A percentile compares a stretch with the other conserved stretches of the same genome.
phyloP scores from a whole-genome alignment of 2,329 filamentous ascomycete species.

The Alternaria angustiovoidea region DNA sequence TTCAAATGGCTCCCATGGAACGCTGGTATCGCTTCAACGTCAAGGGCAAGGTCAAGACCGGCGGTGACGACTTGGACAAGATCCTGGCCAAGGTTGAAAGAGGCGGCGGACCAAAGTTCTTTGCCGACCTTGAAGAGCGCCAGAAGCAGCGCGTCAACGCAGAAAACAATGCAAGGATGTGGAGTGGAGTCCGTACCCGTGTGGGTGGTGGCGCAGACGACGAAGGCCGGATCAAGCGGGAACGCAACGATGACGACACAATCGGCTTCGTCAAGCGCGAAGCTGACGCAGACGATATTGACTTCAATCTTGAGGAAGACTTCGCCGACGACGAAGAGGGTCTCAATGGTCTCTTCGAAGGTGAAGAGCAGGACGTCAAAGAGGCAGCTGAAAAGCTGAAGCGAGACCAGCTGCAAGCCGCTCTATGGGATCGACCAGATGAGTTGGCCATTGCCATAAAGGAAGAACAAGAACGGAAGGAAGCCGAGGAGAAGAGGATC shows the following conservation, averaged over 20 bases:
- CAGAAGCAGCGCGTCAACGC: slow-evolving; percentile 62
- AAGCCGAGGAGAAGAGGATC: slow-evolving; percentile 73
- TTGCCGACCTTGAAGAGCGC: slow-evolving; percentile 53
- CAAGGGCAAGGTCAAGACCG: slow-evolving; percentile 76
- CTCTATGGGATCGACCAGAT: slow-evolving; percentile 74
- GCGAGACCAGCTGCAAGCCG: slow-evolving; percentile 83
- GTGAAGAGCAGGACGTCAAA: slow-evolving; percentile 64
- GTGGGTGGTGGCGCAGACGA: slow-evolving; percentile 48
- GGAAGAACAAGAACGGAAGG: slow-evolving; percentile 71
- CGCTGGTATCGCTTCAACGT: slow-evolving; percentile 92
- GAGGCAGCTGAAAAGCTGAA: slow-evolving; percentile 72
- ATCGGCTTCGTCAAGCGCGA: slow-evolving; percentile 56
- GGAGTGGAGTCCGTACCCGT: slow-evolving; percentile 38
- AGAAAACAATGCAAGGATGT: slow-evolving; percentile 23
- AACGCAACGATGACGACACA: slow-evolving; percentile 53
- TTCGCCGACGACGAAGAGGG: slow-evolving; percentile 87
- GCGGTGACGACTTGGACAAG: slow-evolving; percentile 88
- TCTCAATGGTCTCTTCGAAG: slow-evolving; percentile 52
- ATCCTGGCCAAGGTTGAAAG: slow-evolving; percentile 80
- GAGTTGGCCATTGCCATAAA: slow-evolving; percentile 67
- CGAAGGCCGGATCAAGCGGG: slow-evolving; percentile 44
- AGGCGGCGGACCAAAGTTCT: slow-evolving; percentile 76
- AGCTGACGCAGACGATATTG: slow-evolving; percentile 70
- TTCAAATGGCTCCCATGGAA: slow-evolving; percentile 89
- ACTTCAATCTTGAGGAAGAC: slow-evolving; percentile 71